phyloP scores from a whole-genome alignment of 2,329 filamentous ascomycete genomes.

The Tetracladium maxilliforme region DNA sequence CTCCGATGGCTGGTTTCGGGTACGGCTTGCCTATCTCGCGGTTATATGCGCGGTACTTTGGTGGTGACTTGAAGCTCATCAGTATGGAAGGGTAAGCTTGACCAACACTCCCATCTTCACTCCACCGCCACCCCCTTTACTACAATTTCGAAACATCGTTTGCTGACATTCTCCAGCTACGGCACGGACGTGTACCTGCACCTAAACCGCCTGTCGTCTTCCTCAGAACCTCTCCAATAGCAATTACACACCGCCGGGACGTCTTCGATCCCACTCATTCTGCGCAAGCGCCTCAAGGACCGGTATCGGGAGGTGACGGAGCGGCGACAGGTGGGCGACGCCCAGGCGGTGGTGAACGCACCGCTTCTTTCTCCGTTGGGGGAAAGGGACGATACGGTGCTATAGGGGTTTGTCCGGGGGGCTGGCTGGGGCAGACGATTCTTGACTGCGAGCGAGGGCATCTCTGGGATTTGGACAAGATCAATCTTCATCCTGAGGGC shows the following conservation, averaged over 20 bases:
- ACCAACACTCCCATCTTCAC: constrained; percentile 1
- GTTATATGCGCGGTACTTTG: constrained; percentile 92
- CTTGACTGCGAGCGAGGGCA: too few relatives aligned
- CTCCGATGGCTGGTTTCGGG: constrained; percentile 98
- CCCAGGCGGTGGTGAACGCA: constrained; percentile 61
- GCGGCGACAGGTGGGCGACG: constrained; percentile 81
- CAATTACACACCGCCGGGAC: constrained; percentile 26
- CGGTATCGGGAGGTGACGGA: constrained; percentile 66
- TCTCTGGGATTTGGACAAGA: too few relatives aligned
- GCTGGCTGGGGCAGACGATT: too few relatives aligned
- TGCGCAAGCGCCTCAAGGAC: too few relatives aligned
- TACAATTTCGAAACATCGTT: constrained; percentile 1
- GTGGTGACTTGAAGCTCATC: constrained; percentile 91
- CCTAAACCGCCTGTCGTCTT: constrained; percentile 87
- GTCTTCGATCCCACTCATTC: too few relatives aligned
- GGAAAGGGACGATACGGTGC: too few relatives aligned
- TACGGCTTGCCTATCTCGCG: constrained; percentile 91
- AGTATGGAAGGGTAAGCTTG: constrained; percentile 90
- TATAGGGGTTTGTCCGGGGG: too few relatives aligned
- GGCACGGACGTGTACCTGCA: constrained; percentile 98
- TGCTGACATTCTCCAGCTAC: constrained; percentile 44
- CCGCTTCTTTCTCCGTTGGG: too few relatives aligned
- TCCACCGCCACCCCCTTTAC: constrained; percentile 2
- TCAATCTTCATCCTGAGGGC: too few relatives aligned
- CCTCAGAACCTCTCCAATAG: constrained; percentile 94